A percentile compares a stretch with the other conserved stretches of the same genome.
phyloP scores from a whole-genome alignment of 768 basidiomycete species.

The Mrakia frigida region DNA sequence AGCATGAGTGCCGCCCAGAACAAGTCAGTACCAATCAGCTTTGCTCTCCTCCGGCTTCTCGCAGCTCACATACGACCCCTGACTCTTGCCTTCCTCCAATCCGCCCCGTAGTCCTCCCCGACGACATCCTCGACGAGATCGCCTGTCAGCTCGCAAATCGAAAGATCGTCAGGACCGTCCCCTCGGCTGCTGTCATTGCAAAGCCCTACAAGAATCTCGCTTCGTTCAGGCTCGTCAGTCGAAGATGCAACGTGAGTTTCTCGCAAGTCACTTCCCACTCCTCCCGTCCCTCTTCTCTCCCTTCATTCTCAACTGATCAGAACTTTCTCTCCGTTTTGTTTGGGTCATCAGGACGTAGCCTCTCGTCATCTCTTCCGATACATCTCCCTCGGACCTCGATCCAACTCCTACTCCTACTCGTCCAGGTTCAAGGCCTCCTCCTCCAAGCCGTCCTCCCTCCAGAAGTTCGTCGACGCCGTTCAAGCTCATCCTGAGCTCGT shows the following conservation, averaged over 20 bases:
- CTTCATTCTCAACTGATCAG: neutral
- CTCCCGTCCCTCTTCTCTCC: neutral
- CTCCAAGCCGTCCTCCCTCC: neutral
- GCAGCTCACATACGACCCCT: too few species aligned
- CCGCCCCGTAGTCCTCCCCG: neutral
- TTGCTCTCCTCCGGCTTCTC: too few species aligned
- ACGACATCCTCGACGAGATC: slow-evolving; percentile 2
- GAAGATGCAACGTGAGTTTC: slow-evolving; percentile 1
- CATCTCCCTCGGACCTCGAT: neutral
- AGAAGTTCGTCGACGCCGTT: neutral
- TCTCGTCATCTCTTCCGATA: neutral
- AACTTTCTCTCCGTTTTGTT: neutral
- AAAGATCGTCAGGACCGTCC: neutral
- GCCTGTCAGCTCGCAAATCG: neutral
- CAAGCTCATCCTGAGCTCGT: neutral
- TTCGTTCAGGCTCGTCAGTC: neutral
- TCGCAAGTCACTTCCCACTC: neutral
- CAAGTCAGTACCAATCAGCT: too few species aligned
- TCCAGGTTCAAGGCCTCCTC: neutral
- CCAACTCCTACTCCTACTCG: neutral
- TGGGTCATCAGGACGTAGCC: neutral
- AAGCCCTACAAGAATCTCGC: slow-evolving; percentile 1
- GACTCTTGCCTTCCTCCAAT: too few species aligned
- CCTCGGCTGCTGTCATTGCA: neutral
- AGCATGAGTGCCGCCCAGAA: too few species aligned